phyloP scores from a whole-genome alignment of 2,329 filamentous ascomycete species.

The Scedosporium minutisporum region DNA sequence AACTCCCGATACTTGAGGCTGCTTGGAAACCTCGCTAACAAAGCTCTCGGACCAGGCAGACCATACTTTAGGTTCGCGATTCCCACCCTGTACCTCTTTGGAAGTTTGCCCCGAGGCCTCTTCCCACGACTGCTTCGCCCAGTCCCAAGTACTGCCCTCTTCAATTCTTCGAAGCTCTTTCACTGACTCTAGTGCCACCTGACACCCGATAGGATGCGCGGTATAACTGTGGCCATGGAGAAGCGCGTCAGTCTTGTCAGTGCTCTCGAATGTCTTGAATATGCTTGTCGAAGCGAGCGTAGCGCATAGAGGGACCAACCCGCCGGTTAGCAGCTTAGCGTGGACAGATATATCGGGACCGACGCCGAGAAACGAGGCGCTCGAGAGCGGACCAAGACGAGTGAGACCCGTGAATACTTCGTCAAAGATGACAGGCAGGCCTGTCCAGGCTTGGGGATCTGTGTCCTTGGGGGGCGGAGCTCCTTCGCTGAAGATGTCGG shows the following conservation, averaged over 20 bases:
- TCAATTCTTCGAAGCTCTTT: conserved; percentile 51
- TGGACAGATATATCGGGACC: conserved; percentile 70
- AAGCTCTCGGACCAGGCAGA: conserved; percentile 61
- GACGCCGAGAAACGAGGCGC: conserved; percentile 58
- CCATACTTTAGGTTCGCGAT: conserved; percentile 33
- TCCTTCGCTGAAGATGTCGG: conserved; percentile 40
- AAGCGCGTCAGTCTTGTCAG: conserved; percentile 68
- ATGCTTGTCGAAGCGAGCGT: conserved; percentile 67
- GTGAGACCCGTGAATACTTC: conserved; percentile 84
- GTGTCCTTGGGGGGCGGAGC: conserved; percentile 10
- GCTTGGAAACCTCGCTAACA: conserved; percentile 46
- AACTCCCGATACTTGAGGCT: conserved; percentile 46
- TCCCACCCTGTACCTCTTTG: no score
- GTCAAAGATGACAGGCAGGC: conserved; percentile 72
- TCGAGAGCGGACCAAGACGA: conserved; percentile 63
- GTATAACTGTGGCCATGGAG: conserved; percentile 84
- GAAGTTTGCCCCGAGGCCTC: conserved; percentile 11
- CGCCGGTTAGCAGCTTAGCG: conserved; percentile 76
- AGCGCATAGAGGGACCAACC: conserved; percentile 65
- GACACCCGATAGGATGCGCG: conserved; percentile 71
- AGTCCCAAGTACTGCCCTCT: conserved; percentile 43
- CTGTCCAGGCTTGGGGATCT: conserved; percentile 45
- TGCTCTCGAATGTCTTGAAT: conserved; percentile 60
- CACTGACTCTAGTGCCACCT: conserved; percentile 63
- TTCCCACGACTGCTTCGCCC: conserved; percentile 37